These are phyloP conservation scores for Colletotrichum endophyticum DNA, from an alignment of 2,329 filamentous ascomycete species.

Conservation along the genomic window DNA sequence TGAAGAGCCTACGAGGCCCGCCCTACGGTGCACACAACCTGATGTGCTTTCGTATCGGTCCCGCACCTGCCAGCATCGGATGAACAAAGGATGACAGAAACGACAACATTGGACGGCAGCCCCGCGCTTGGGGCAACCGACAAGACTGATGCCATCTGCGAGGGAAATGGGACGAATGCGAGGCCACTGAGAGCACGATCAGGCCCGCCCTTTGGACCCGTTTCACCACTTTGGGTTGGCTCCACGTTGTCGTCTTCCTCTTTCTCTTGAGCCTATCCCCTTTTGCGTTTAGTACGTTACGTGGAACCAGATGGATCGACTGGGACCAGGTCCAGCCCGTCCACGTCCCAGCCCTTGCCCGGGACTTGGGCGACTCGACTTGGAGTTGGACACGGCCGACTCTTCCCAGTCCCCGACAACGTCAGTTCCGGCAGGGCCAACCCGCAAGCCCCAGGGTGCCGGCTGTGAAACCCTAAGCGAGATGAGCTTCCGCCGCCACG, in stretches of 20 bases:
- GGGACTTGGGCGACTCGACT: neutral
- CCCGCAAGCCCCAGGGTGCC: neutral
- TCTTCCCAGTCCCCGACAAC: conserved; percentile 2
- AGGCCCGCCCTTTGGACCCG: neutral
- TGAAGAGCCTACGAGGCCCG: neutral
- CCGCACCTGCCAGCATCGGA: conserved; percentile 1
- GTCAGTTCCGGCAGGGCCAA: neutral
- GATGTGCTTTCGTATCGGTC: neutral
- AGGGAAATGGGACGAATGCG: neutral
- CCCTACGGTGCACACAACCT: neutral
- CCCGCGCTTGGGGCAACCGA: conserved; percentile 4
- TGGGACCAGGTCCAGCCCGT: neutral
- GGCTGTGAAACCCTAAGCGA: conserved; percentile 22
- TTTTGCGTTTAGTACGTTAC: conserved; percentile 12
- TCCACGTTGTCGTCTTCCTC: neutral
- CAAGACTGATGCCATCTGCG: neutral
- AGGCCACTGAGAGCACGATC: neutral
- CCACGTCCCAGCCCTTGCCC: neutral
- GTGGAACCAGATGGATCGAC: conserved; percentile 16
- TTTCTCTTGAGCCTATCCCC: neutral
- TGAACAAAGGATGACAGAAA: conserved; percentile 4
- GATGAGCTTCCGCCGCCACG: conserved; percentile 21
- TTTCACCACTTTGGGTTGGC: conserved; percentile 17
- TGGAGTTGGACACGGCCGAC: neutral
- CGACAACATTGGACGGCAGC: conserved; percentile 7